Percentiles rank a stretch among this genome's conserved stretches.
phyloP scores from a whole-genome alignment of 1,139 yeast genomes.

The Saccharomyces pastorianus region DNA sequence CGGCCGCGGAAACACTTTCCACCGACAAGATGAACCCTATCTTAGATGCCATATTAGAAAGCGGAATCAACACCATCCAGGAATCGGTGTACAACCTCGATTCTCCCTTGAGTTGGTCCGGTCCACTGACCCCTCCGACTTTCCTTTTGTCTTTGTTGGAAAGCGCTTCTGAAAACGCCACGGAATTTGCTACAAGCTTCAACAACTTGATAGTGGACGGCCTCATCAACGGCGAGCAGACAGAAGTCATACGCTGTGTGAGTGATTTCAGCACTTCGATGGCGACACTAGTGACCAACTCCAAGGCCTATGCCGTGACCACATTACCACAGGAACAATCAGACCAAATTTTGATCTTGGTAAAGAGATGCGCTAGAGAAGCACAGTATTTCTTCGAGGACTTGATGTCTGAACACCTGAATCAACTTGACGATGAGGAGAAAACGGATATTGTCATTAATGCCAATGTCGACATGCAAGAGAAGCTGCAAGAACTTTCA shows the following conservation, averaged over 20 bases:
- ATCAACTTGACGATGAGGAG: constrained; percentile 44
- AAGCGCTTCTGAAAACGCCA: constrained; percentile 61
- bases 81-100: constrained; percentile 65
- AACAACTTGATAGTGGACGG: constrained; percentile 76
- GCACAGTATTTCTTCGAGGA: constrained; percentile 57
- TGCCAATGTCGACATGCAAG: constrained; percentile 68
- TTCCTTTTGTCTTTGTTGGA: constrained; percentile 56
- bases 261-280: constrained; percentile 60
- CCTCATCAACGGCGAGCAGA: constrained; percentile 53
- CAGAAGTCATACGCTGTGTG: constrained; percentile 58
- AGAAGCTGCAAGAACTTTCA: constrained; percentile 53
- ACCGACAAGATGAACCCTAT: constrained; percentile 29
- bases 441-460: constrained; percentile 70
- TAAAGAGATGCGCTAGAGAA: constrained; percentile 52
- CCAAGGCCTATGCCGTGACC: constrained; percentile 30
- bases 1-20: neutral
- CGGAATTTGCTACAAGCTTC: constrained; percentile 75
- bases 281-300: constrained; percentile 40
- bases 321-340: constrained; percentile 14
- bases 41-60: constrained; percentile 63
- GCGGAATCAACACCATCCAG: constrained; percentile 67
- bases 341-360: constrained; percentile 42
- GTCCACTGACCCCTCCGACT: constrained; percentile 68
- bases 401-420: constrained; percentile 47
- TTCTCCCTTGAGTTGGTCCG: constrained; percentile 80